Percentiles rank a stretch among this genome's conserved stretches.
These are phyloP conservation scores for Quercus lobata DNA, from an alignment of 331 rosid species.

Conservation along the genomic window DNA sequence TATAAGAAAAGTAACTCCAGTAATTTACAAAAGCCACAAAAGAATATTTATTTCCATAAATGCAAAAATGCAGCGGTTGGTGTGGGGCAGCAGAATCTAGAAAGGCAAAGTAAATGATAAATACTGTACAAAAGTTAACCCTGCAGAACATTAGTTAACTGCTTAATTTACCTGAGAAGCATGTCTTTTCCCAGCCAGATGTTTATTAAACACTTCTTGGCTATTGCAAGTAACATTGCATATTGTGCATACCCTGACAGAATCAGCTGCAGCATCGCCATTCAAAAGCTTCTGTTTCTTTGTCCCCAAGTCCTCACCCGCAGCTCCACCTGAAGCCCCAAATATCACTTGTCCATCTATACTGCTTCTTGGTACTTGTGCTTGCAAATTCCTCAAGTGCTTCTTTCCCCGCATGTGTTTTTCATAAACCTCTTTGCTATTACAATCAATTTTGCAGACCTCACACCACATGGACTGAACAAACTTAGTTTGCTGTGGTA, in stretches of 20 bases:
- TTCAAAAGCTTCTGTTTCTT: slow-evolving; percentile 40
- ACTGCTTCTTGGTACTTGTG: slow-evolving; percentile 9
- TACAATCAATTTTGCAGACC: slow-evolving; percentile 36
- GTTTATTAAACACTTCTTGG: slow-evolving; percentile 46
- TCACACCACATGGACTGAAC: slow-evolving; percentile 25
- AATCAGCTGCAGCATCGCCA: slow-evolving; percentile 33
- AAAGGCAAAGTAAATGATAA: neutral
- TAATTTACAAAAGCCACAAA: neutral
- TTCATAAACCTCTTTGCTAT: slow-evolving; percentile 34
- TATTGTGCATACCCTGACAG: slow-evolving; percentile 39
- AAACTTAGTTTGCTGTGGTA: slow-evolving; percentile 30
- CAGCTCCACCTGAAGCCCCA: slow-evolving; percentile 20
- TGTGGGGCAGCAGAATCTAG: neutral
- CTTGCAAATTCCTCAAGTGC: slow-evolving; percentile 40
- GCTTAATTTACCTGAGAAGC: slow-evolving; percentile 50
- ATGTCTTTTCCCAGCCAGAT: slow-evolving; percentile 61
- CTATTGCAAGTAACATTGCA: slow-evolving; percentile 62
- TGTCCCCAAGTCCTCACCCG: slow-evolving; percentile 26
- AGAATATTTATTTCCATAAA: neutral
- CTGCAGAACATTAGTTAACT: slow-evolving; percentile 10
- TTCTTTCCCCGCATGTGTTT: slow-evolving; percentile 45
- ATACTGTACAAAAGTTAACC: neutral
- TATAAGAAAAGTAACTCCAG: neutral
- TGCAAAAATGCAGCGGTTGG: neutral
- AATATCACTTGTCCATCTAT: slow-evolving; percentile 22